These are phyloP conservation scores for Globisporangium viniferum DNA, from an alignment of 352 stramenopile species.

Conservation along the genomic window DNA sequence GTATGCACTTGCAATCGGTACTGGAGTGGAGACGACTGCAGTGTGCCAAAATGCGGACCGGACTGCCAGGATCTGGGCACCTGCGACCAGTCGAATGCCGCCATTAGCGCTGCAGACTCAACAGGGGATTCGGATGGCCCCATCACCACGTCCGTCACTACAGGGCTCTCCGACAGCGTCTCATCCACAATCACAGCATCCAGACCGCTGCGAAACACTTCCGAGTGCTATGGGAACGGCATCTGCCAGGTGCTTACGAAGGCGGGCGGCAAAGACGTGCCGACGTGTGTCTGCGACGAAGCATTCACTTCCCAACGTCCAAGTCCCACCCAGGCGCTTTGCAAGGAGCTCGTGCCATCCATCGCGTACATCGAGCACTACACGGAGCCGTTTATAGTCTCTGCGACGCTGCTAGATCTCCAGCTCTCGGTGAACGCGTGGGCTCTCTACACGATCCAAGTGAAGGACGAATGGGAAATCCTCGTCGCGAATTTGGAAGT, in stretches of 20 bases:
- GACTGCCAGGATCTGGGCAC: conserved; percentile 65
- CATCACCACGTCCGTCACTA: conserved; percentile 9
- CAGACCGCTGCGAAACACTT: conserved; percentile 46
- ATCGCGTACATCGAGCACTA: conserved; percentile 65
- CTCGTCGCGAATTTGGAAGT: conserved; percentile 45
- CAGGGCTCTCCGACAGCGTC: conserved; percentile 1
- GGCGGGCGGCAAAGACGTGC: conserved; percentile 20
- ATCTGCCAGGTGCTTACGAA: conserved; percentile 36
- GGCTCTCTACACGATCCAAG: conserved; percentile 56
- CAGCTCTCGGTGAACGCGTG: conserved; percentile 46
- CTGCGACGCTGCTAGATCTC: conserved; percentile 35
- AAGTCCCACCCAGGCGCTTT: conserved; percentile 44
- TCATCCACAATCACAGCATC: conserved; percentile 16
- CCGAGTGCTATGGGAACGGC: conserved; percentile 75
- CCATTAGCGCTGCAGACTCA: not conserved
- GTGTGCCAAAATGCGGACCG: conserved; percentile 60
- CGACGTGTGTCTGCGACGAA: conserved; percentile 61
- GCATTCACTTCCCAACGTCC: conserved; percentile 54
- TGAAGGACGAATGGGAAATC: conserved; percentile 61
- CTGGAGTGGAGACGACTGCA: conserved; percentile 76
- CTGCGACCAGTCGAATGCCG: conserved; percentile 19
- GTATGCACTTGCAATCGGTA: conserved; percentile 72
- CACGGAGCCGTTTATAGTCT: conserved; percentile 37
- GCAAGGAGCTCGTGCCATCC: conserved; percentile 52
- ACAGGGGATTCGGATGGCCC: not conserved